A percentile compares a stretch with the other conserved stretches of the same genome.
phyloP scores from a whole-genome alignment of 345 rosid genomes.

The Citrus mangshanensis region DNA sequence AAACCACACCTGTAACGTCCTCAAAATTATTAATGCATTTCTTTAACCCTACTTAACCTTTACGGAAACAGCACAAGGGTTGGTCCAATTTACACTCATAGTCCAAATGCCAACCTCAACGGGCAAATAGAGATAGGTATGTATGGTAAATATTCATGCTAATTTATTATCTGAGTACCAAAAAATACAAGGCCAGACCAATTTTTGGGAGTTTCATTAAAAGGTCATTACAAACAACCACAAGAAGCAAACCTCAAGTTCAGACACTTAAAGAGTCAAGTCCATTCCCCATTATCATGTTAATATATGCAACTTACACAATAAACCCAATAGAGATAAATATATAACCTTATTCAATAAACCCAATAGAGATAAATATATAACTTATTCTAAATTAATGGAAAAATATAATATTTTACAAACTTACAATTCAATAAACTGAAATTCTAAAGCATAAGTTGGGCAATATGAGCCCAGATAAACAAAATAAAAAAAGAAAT shows the following conservation, averaged over 20 bases:
- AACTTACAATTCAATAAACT: neutral
- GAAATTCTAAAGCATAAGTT: neutral
- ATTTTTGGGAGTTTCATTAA: neutral
- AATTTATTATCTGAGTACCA: neutral
- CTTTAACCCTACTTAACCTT: neutral
- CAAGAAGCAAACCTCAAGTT: neutral
- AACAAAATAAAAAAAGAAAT: neutral
- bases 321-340: neutral
- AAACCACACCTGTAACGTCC: neutral
- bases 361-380: neutral
- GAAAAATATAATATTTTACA: neutral
- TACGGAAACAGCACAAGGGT: neutral
- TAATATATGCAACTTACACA: neutral
- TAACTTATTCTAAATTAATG: neutral
- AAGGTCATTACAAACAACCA: neutral
- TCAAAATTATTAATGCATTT: neutral
- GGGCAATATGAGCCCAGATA: too few relatives aligned
- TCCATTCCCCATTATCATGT: neutral
- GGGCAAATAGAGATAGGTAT: neutral
- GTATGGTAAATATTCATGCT: neutral
- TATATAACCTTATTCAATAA: too few relatives aligned
- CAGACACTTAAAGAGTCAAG: neutral
- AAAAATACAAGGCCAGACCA: neutral
- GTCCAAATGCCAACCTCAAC: neutral
- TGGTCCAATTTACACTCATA: neutral